Evolutionary conservation across 176 grass and related monocot genomes (phyloP), one percentile per base, ranked within the genome.

Genomic region (Oryza rufipogon): DNA sequence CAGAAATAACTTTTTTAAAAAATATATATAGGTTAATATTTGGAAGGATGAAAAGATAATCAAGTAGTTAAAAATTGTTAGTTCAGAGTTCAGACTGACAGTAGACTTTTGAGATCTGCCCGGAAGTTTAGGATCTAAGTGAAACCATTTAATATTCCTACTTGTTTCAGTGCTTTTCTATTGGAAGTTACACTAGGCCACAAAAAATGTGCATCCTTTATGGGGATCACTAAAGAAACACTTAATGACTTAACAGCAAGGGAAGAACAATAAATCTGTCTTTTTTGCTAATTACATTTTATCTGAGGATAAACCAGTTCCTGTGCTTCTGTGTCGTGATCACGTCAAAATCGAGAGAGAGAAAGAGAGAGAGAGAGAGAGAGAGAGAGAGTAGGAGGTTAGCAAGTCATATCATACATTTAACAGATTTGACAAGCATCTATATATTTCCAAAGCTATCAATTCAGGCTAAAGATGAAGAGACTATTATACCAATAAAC

Each of bases 391-490:
- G 10, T 32, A 45, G 7, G 13, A 56, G 8, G 19, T 12, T 30
- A 4, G 0, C 47, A 81, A 2, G 15, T 70, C 45, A 67, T 23
- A 25, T 9, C 78, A 77, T 54, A 67, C 63, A 70, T 47, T 44
- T 6, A 41, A 58, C 70, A 80, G 52, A 19, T 71, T 20, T 68
- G 63, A 69, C 12, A 36, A 19, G 45, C 58, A 56, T 70, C 11
- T 84, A 42, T 42, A 58, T 71, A 54, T 17, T 23, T 46, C 17
- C 34, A 75, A 70, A 70, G 28, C 63, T 69, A 72, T 11, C 61
- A 79, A 23, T 69, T 63, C 11, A 80, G 49, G n/a, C 17, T 54
- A 70, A n/a, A 83, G 74, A 82, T 56, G 23, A 60, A 73, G 46
- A 48, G 32, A 38, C 84, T 51, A 38, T 17, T 22, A 86, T 23